Base-by-base conservation (phyloP, 169 alveolate species). In the Cryptosporidium andersoni region DNA sequence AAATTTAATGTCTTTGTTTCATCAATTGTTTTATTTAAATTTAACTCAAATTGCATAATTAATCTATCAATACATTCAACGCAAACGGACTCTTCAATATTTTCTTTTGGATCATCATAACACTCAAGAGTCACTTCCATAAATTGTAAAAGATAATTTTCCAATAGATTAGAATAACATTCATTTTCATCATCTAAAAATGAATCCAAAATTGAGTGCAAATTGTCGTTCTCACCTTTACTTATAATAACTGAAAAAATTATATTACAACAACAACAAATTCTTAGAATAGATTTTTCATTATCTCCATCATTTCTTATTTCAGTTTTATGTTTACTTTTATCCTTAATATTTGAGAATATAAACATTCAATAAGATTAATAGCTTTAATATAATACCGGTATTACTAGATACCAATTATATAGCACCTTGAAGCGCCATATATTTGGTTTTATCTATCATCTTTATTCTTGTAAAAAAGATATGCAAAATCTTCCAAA, bases 141-240 rank as follows among this genome's bases (percentile, higher is more conserved):
- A 67, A 51, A 67, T 67, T 67, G 82, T 45, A 67, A 43, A n/a
- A 67, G 34, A 43, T 52, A 67, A 63, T 67, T 65, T 43, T 67
- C 82, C 51, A 67, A 67, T 12, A 52, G 11, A 5, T 67, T 39
- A 4, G 55, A 63, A 65, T 65, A 25, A 8, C 64, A 48, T 45
- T 65, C 36, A 48, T 65, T 64, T 34, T 48, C 34, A 65, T 53
- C 51, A 16, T 48, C 25, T 25, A 25, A 47, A 14, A 48, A 65
- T 4, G 47, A 60, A 34, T 16, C 3, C 47, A 65, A 65, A 51
- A 47, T 48, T 8, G 47, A 45, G 11, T 47, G 55, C 34, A 65
- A 12, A 1, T 39, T 5, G 2, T 65, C 74, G 42, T 37, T 11
- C 11, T 37, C 49, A 37, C 42, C 81, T 14, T 34, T 60, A n/a